phyloP scores from a whole-genome alignment of 805 yeast genomes.

The Teunomyces tritomae region DNA sequence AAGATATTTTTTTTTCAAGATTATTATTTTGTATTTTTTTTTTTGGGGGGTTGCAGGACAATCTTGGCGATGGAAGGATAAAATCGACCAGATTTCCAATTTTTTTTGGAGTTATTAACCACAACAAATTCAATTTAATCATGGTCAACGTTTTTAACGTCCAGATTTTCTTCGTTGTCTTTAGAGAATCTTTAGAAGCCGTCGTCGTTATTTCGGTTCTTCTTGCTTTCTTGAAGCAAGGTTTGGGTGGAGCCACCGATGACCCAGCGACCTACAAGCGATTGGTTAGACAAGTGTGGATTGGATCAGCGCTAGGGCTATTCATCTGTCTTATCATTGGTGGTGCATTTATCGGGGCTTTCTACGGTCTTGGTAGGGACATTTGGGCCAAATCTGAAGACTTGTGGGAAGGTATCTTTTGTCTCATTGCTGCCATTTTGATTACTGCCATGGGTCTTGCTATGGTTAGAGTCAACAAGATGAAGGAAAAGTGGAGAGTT shows the following conservation, averaged over 20 bases:
- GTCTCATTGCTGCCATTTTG: slow-evolving; percentile 84
- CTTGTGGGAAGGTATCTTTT: slow-evolving; percentile 95
- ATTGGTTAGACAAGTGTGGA: slow-evolving; percentile 80
- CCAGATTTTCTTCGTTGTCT: slow-evolving; percentile 81
- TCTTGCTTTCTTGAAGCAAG: slow-evolving; percentile 87
- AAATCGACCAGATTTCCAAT: not conserved
- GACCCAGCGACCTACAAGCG: slow-evolving; percentile 56
- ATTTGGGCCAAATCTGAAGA: slow-evolving; percentile 88
- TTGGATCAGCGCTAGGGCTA: slow-evolving; percentile 73
- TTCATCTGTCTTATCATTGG: slow-evolving; percentile 80
- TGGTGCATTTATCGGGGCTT: slow-evolving; percentile 91
- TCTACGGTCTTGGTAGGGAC: slow-evolving; percentile 76
- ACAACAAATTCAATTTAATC: not conserved
- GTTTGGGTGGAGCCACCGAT: slow-evolving; percentile 56
- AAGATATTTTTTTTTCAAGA: not conserved
- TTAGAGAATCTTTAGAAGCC: slow-evolving; percentile 94
- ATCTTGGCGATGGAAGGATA: slow-evolving; percentile 2
- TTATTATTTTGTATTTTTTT: not conserved
- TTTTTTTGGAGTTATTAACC: not conserved
- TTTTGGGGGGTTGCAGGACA: not conserved
- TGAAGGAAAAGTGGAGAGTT: slow-evolving; percentile 96
- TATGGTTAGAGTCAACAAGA: slow-evolving; percentile 91
- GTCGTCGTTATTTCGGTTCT: slow-evolving; percentile 87
- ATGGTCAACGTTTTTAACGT: slow-evolving; percentile 64
- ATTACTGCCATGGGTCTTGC: slow-evolving; percentile 95